Evolutionary conservation across 495 filamentous ascomycete genomes (phyloP).

Genomic region (Aspergillus ostianus): DNA sequence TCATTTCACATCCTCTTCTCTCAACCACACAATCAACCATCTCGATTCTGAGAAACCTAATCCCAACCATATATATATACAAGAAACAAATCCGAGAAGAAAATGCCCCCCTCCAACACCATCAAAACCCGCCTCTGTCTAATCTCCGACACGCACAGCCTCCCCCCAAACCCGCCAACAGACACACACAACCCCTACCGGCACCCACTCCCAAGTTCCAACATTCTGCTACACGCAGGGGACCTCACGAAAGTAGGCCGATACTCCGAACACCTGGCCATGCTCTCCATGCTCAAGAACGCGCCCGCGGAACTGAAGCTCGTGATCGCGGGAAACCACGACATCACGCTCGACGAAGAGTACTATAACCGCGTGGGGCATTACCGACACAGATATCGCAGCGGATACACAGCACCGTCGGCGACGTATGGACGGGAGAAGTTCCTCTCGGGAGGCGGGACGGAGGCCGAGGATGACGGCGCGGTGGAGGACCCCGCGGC

Average conservation of each 20-base stretch:
- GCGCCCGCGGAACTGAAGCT: conserved; percentile 69
- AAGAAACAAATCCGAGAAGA: neutral
- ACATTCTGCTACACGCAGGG: conserved; percentile 72
- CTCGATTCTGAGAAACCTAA: no score
- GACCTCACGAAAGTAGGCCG: conserved; percentile 68
- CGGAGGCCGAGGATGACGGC: conserved; percentile 10
- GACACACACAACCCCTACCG: conserved; percentile 38
- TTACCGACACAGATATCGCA: conserved; percentile 28
- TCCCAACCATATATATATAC: neutral
- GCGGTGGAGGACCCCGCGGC: conserved; percentile 21
- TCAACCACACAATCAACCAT: neutral
- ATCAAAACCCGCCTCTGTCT: conserved; percentile 54
- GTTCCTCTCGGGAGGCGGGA: conserved; percentile 7
- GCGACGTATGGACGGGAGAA: neutral
- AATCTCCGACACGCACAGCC: conserved; percentile 63
- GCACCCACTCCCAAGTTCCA: conserved; percentile 49
- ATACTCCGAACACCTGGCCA: conserved; percentile 49
- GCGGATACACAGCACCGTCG: conserved; percentile 19
- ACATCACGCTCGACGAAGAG: conserved; percentile 64
- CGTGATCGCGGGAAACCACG: conserved; percentile 81
- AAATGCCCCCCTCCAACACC: conserved; percentile 12
- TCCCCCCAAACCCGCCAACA: conserved; percentile 25
- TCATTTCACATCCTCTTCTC: no score
- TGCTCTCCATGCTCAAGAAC: conserved; percentile 51
- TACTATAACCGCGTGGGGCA: conserved; percentile 41